Evolutionary conservation across 805 yeast genomes (phyloP).

Genomic region (Cyberlindnera subsufficiens): DNA sequence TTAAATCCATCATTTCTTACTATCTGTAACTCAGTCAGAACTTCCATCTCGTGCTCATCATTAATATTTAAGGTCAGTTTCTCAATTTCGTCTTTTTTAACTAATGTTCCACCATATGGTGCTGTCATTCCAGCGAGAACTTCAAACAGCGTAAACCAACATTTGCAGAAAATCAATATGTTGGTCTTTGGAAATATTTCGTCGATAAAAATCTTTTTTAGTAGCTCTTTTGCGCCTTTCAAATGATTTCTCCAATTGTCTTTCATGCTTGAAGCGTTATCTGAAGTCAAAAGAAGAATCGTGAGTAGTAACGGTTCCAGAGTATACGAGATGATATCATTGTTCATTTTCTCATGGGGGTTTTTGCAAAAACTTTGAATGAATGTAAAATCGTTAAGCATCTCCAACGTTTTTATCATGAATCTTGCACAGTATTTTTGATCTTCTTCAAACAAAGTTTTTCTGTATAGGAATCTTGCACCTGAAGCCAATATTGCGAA

Average conservation of each 20-base stretch:
- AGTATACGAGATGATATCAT: slow-evolving; percentile 20
- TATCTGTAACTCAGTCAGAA: slow-evolving; percentile 32
- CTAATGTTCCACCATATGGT: slow-evolving; percentile 49
- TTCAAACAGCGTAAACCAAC: slow-evolving; percentile 53
- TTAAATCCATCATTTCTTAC: slow-evolving; percentile 41
- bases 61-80: slow-evolving; percentile 16
- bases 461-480: slow-evolving; percentile 38
- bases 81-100: slow-evolving; percentile 8
- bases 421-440: slow-evolving; percentile 45
- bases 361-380: slow-evolving; percentile 11
- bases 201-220: slow-evolving; percentile 30
- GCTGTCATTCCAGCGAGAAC: slow-evolving; percentile 50
- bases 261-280: slow-evolving; percentile 43
- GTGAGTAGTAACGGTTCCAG: slow-evolving; percentile 51
- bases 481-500: slow-evolving; percentile 58
- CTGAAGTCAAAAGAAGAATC: slow-evolving; percentile 47
- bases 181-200: slow-evolving; percentile 33
- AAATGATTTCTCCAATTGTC: slow-evolving; percentile 55
- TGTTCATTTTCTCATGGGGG: slow-evolving; percentile 11
- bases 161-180: slow-evolving; percentile 45
- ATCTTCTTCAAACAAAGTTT: slow-evolving; percentile 34
- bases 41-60: slow-evolving; percentile 14
- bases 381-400: slow-evolving; percentile 17
- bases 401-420: slow-evolving; percentile 38
- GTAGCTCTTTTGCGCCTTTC: slow-evolving; percentile 52